Conservation (phyloP, 225 moss, liverwort and hornwort genomes). For the Pleurozium schreberi region DNA sequence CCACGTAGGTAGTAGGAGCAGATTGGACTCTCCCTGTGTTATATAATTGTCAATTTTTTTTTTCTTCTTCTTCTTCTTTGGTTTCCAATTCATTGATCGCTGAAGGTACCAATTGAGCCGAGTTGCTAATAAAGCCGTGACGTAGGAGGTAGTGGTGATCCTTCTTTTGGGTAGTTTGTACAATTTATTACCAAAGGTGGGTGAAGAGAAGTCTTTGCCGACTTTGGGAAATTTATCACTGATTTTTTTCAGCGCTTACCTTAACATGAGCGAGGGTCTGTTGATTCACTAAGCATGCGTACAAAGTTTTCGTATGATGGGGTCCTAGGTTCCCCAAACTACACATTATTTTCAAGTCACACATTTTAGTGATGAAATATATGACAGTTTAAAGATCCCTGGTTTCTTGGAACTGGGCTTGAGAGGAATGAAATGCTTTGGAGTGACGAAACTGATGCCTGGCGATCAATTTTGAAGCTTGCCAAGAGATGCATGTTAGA, state of each 20-base stretch:
- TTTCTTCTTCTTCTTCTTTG: not conserved
- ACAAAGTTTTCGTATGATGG: too few relatives aligned
- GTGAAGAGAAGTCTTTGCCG: not conserved
- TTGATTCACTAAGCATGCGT: not conserved
- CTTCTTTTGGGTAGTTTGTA: not conserved
- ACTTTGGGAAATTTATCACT: not conserved
- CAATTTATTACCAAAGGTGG: not conserved
- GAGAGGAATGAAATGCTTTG: not conserved
- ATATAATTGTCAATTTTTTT: not conserved
- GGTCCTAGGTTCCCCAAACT: not conserved
- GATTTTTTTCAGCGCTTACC: not conserved
- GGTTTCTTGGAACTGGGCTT: not conserved
- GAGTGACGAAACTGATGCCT: not conserved
- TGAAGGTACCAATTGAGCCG: not conserved
- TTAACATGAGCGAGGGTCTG: not conserved
- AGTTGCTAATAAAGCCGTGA: not conserved
- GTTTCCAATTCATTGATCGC: not conserved
- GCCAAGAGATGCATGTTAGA: not conserved
- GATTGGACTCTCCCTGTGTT: not conserved
- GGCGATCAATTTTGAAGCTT: not conserved
- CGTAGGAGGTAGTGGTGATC: not conserved
- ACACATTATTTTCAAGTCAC: not conserved
- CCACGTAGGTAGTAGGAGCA: not conserved
- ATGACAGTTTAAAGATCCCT: not conserved
- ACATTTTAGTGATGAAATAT: not conserved